A percentile compares a stretch with the other conserved stretches of the same genome.
phyloP scores from a whole-genome alignment of 805 yeast species.

The Metschnikowia orientalis region DNA sequence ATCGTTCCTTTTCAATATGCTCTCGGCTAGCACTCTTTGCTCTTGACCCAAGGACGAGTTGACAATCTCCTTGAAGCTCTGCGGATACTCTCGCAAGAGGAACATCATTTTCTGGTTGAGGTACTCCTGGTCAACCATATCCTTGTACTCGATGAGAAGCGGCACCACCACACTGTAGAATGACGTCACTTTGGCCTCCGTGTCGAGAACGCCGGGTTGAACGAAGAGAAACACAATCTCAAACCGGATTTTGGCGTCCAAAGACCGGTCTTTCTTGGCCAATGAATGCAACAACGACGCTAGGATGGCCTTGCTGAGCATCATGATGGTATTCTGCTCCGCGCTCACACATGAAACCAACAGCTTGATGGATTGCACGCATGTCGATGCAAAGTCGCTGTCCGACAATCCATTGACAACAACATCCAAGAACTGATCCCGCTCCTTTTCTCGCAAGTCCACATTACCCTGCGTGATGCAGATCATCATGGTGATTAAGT shows the following conservation, averaged over 20 bases:
- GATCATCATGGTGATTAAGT: conserved; percentile 32
- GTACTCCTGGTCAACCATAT: conserved; percentile 30
- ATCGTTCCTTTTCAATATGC: conserved; percentile 32
- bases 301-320: conserved; percentile 46
- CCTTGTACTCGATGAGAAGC: conserved; percentile 29
- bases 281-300: conserved; percentile 32
- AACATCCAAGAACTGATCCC: conserved; percentile 19
- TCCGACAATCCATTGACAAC: conserved; percentile 24
- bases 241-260: conserved; percentile 34
- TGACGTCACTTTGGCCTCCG: conserved; percentile 27
- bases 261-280: conserved; percentile 13
- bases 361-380: conserved; percentile 56
- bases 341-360: conserved; percentile 39
- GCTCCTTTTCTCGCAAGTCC: conserved; percentile 23
- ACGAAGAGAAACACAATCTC: conserved; percentile 49
- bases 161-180: conserved; percentile 34
- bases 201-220: conserved; percentile 25
- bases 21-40: conserved; percentile 42
- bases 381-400: conserved; percentile 24
- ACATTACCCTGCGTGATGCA: conserved; percentile 34
- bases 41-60: conserved; percentile 31
- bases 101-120: conserved; percentile 45
- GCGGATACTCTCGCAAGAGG: conserved; percentile 43
- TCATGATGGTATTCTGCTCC: conserved; percentile 26
- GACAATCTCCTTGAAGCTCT: conserved; percentile 47